A percentile compares a stretch with the other conserved stretches of the same genome.
These are phyloP conservation scores for Galerina sulciceps DNA, from an alignment of 768 basidiomycete genomes.

Conservation along the genomic window DNA sequence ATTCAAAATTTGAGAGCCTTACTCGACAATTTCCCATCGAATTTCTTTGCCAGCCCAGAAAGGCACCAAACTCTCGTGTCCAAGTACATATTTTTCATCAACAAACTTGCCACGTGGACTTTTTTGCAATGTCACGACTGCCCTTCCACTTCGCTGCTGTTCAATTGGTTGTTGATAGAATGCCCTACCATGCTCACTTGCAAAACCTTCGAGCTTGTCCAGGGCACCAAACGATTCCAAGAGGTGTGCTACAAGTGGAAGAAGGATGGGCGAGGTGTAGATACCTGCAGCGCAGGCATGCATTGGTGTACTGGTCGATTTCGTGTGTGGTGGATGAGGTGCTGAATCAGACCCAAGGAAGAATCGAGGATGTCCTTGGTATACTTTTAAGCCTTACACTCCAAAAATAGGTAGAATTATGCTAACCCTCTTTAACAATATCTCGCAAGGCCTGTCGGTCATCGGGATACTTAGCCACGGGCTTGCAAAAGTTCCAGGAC, in stretches of 20 bases:
- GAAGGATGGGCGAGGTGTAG: conserved; percentile 91
- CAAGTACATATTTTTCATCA: conserved; percentile 50
- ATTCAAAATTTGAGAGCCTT: background rate
- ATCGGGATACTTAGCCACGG: conserved; percentile 94
- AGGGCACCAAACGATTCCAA: conserved; percentile 88
- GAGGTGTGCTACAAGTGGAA: conserved; percentile 88
- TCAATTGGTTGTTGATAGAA: conserved; percentile 65
- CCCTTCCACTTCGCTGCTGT: conserved; percentile 27
- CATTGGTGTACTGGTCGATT: conserved; percentile 71
- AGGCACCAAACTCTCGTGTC: conserved; percentile 66
- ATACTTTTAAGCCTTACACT: background rate
- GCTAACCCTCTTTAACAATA: conserved; percentile 73
- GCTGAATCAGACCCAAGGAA: conserved; percentile 98
- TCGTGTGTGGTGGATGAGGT: conserved; percentile 77
- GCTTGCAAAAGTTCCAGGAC: conserved; percentile 96
- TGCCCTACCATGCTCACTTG: conserved; percentile 72
- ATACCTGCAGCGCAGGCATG: conserved; percentile 92
- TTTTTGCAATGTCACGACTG: conserved; percentile 47
- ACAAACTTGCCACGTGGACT: conserved; percentile 41
- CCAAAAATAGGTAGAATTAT: background rate
- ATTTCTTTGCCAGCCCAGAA: conserved; percentile 89
- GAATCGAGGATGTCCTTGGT: conserved; percentile 85
- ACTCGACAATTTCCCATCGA: conserved; percentile 64
- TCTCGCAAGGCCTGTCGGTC: conserved; percentile 84
- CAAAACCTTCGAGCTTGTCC: conserved; percentile 81